Percentiles rank a stretch among this genome's conserved stretches.
phyloP scores from a whole-genome alignment of 495 filamentous ascomycete species.

The Neurospora sp. region DNA sequence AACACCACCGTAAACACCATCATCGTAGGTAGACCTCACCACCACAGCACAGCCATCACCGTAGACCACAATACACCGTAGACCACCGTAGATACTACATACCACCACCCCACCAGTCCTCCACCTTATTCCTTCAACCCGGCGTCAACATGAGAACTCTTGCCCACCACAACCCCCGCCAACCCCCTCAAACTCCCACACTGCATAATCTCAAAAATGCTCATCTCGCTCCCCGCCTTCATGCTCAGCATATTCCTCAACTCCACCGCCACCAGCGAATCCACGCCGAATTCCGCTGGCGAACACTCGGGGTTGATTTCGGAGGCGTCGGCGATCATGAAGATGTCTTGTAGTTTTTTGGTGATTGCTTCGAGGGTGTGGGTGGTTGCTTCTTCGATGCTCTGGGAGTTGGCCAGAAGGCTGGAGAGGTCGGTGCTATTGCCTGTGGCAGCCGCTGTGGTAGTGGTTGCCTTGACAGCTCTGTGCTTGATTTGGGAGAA shows the following conservation, averaged over 20 bases:
- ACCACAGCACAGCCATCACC: neutral
- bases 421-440: conserved; percentile 4
- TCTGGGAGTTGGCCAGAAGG: conserved; percentile 2
- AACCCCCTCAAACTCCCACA: conserved; percentile 21
- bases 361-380: conserved; percentile 8
- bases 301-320: conserved; percentile 19
- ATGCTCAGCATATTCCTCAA: conserved; percentile 33
- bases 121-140: too few relatives aligned
- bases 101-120: too few relatives aligned
- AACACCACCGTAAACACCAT: neutral
- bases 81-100: too few relatives aligned
- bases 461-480: neutral
- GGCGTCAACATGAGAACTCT: conserved; percentile 5
- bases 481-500: conserved; percentile 12
- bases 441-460: neutral
- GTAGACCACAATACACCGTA: too few relatives aligned
- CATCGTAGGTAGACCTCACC: neutral
- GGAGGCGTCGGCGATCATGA: conserved; percentile 21
- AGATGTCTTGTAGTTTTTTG: conserved; percentile 24
- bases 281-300: conserved; percentile 29
- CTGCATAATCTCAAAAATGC: conserved; percentile 36
- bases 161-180: conserved; percentile 11
- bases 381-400: conserved; percentile 2
- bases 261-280: conserved; percentile 40
- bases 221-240: conserved; percentile 24